Percentiles rank a stretch among this genome's conserved stretches.
These are phyloP conservation scores for Hypoxylon sp. DNA, from an alignment of 2,329 filamentous ascomycete species.

Conservation along the genomic window DNA sequence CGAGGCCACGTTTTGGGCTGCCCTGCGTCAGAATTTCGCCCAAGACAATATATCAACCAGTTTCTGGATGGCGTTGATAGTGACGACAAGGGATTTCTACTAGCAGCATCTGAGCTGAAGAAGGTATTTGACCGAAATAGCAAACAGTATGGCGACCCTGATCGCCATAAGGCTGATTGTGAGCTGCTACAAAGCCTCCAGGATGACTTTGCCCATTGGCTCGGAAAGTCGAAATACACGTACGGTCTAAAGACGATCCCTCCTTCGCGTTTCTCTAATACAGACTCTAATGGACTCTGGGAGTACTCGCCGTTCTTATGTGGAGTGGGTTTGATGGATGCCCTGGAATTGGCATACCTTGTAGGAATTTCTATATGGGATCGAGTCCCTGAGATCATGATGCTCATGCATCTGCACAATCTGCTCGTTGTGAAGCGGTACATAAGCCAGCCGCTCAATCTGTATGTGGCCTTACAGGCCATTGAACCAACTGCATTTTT, in stretches of 20 bases:
- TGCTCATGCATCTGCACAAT: slow-evolving; percentile 64
- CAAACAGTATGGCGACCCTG: slow-evolving; percentile 28
- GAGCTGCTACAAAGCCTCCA: slow-evolving; percentile 50
- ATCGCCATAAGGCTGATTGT: slow-evolving; percentile 36
- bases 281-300: slow-evolving; percentile 62
- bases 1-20: slow-evolving; percentile 56
- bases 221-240: slow-evolving; percentile 58
- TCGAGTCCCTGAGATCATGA: slow-evolving; percentile 56
- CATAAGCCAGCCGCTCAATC: slow-evolving; percentile 54
- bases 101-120: slow-evolving; percentile 51
- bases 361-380: slow-evolving; percentile 59
- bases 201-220: slow-evolving; percentile 56
- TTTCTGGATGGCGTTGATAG: slow-evolving; percentile 59
- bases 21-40: slow-evolving; percentile 56
- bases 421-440: slow-evolving; percentile 62
- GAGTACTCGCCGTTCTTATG: slow-evolving; percentile 66
- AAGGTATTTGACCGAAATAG: slow-evolving; percentile 53
- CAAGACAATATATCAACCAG: slow-evolving; percentile 60
- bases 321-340: slow-evolving; percentile 62
- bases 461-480: slow-evolving; percentile 53
- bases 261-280: slow-evolving; percentile 60
- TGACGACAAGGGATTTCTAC: slow-evolving; percentile 54
- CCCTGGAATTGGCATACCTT: slow-evolving; percentile 59
- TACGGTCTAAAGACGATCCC: slow-evolving; percentile 56
- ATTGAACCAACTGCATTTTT: slow-evolving; percentile 53